Percentiles rank a stretch among this genome's conserved stretches.
phyloP scores from a whole-genome alignment of 768 basidiomycete species.

The Amylocystis lapponica region DNA sequence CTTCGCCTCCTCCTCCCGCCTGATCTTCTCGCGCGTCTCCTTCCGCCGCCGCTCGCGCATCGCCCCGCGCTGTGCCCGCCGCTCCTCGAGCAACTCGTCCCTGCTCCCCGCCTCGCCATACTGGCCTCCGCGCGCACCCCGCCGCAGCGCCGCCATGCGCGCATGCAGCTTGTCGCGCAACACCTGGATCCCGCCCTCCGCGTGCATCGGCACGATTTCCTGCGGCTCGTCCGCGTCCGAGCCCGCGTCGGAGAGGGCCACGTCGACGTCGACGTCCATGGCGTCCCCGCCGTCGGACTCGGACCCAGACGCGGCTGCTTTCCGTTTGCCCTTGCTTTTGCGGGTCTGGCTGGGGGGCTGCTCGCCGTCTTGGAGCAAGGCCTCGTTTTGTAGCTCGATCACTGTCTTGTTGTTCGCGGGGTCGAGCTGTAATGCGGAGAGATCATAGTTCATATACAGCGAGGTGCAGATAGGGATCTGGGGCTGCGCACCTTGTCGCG shows the following conservation, averaged over 20 bases:
- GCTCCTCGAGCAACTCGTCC: constrained; percentile 81
- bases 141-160: constrained; percentile 65
- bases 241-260: constrained; percentile 27
- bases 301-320: constrained; percentile 29
- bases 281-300: constrained; percentile 24
- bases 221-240: constrained; percentile 29
- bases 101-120: constrained; percentile 47
- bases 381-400: constrained; percentile 68
- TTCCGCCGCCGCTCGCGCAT: constrained; percentile 82
- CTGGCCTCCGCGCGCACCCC: constrained; percentile 20
- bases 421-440: constrained; percentile 60
- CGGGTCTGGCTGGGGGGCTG: constrained; percentile 4
- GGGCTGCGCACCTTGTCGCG: constrained; percentile 63
- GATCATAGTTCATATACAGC: background rate
- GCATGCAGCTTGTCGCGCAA: constrained; percentile 73
- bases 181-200: constrained; percentile 51
- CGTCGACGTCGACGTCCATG: constrained; percentile 36
- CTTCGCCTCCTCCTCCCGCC: constrained; percentile 54
- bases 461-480: background rate
- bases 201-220: constrained; percentile 58
- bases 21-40: constrained; percentile 80
- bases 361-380: constrained; percentile 22
- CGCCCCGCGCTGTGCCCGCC: constrained; percentile 68
- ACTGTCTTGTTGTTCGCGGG: constrained; percentile 82
- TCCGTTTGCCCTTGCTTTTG: constrained; percentile 44